Conservation (phyloP, 441 rosid species). For the Sinapis alba region DNA sequence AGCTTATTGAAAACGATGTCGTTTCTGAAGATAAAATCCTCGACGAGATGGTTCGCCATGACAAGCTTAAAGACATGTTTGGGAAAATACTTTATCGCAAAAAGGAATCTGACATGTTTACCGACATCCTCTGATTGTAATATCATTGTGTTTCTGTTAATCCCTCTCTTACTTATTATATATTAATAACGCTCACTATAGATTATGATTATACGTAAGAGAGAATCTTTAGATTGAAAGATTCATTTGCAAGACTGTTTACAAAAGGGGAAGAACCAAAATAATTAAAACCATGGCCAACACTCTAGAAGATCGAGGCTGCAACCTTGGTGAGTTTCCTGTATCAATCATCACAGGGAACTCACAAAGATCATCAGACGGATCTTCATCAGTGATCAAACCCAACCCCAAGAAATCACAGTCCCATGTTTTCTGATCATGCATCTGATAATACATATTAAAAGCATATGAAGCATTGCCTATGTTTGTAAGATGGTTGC, state of each 20-base stretch:
- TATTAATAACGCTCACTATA: neutral
- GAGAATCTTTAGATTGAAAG: conserved; percentile 3
- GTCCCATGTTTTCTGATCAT: conserved; percentile 42
- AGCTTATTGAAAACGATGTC: conserved; percentile 4
- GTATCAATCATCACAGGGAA: conserved; percentile 45
- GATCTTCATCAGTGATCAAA: conserved; percentile 42
- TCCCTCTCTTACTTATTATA: neutral
- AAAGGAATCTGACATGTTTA: conserved; percentile 31
- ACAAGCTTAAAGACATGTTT: conserved; percentile 46
- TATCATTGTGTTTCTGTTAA: neutral
- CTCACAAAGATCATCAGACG: conserved; percentile 41
- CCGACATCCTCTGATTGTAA: conserved; percentile 18
- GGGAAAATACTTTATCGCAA: conserved; percentile 38
- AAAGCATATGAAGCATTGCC: conserved; percentile 46
- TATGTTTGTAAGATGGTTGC: conserved; percentile 35
- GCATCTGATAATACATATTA: conserved; percentile 46
- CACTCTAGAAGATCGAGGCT: conserved; percentile 5
- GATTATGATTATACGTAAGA: neutral
- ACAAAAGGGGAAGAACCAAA: conserved; percentile 21
- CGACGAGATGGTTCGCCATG: conserved; percentile 49
- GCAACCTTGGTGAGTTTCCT: conserved; percentile 23
- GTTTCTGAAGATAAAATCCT: conserved; percentile 54
- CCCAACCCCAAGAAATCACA: conserved; percentile 46
- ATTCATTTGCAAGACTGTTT: conserved; percentile 12
- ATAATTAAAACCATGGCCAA: conserved; percentile 20